Evolutionary conservation across 2,329 filamentous ascomycete species (phyloP).

Genomic region (Clonostachys byssicola): DNA sequence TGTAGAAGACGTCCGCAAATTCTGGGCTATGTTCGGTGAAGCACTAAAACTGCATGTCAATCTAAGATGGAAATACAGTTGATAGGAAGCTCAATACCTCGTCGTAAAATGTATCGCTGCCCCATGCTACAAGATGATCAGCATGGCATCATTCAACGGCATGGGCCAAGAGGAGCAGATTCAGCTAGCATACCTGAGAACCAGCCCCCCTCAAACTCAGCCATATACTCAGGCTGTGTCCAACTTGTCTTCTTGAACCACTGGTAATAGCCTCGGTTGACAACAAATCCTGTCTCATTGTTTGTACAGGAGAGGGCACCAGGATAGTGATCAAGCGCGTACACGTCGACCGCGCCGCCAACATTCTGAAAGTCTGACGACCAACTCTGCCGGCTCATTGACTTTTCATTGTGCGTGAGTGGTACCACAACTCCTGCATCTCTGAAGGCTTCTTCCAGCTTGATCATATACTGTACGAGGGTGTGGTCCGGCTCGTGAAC

Average conservation of each 20-base stretch:
- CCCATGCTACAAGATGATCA: too few species aligned
- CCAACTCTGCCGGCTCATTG: constrained; percentile 28
- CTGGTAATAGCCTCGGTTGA: too few species aligned
- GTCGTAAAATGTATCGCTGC: too few species aligned
- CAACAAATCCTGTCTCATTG: too few species aligned
- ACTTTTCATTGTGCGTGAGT: constrained; percentile 54
- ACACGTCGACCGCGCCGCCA: constrained; percentile 51
- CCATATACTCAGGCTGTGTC: constrained; percentile 1
- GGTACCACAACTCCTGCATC: constrained; percentile 55
- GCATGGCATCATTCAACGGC: too few species aligned
- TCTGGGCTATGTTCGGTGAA: constrained; percentile 28
- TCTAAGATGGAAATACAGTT: too few species aligned
- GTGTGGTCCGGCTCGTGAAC: constrained; percentile 35
- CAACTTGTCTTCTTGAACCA: too few species aligned
- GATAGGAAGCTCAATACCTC: too few species aligned
- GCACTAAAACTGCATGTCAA: too few species aligned
- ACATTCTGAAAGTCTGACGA: constrained; percentile 36
- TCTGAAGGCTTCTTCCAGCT: constrained; percentile 47
- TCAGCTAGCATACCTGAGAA: too few species aligned
- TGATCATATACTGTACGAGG: constrained; percentile 51
- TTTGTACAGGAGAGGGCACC: constrained; percentile 46
- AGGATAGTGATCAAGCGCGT: constrained; percentile 46
- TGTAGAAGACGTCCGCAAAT: constrained; percentile 71
- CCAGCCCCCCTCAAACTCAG: constrained; percentile 2
- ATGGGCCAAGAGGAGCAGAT: too few species aligned